phyloP scores from a whole-genome alignment of 2,329 filamentous ascomycete genomes.

The Cadophora sp. region DNA sequence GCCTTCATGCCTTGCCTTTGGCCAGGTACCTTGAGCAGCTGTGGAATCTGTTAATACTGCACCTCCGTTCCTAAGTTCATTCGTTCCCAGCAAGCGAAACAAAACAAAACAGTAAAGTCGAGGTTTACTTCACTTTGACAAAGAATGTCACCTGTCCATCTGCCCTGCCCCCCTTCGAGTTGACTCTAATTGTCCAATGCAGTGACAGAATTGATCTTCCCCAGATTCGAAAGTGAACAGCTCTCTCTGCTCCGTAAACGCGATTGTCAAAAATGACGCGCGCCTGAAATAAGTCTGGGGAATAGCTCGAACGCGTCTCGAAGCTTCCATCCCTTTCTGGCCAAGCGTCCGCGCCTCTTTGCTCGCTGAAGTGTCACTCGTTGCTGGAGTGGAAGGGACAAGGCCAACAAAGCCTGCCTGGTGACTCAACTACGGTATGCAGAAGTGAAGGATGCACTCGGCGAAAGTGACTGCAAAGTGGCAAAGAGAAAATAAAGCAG shows the following conservation, averaged over 20 bases:
- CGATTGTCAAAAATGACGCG: neutral
- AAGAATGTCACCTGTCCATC: neutral
- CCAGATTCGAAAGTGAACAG: neutral
- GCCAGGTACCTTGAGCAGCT: no score
- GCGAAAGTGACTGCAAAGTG: neutral
- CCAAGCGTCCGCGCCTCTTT: neutral
- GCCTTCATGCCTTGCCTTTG: no score
- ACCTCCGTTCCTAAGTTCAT: neutral
- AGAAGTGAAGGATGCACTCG: neutral
- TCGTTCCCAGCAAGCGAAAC: no score
- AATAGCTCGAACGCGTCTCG: neutral
- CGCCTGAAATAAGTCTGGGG: neutral
- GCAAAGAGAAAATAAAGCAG: neutral
- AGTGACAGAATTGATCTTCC: neutral
- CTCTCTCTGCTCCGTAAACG: neutral
- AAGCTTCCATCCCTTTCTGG: neutral
- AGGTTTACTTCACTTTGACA: neutral
- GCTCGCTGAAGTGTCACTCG: no score
- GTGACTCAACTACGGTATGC: constrained; percentile 2
- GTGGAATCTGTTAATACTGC: neutral
- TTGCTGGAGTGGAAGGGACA: no score
- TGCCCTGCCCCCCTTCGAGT: neutral
- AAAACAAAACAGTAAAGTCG: neutral
- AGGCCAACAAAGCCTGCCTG: constrained; percentile 6
- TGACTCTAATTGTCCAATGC: neutral